Evolutionary conservation across 176 grass and related monocot genomes (phyloP).

Genomic region (Hordeum vulgare): MorexV3_pseudomolecules_assembly NC_058518.1:477345169-477345668

Average conservation of each 20-base stretch:
- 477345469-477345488: slow-evolving; percentile 24
- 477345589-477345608: slow-evolving; percentile 37
- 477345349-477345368: slow-evolving; percentile 41
- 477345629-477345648: slow-evolving; percentile 18
- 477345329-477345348: slow-evolving; percentile 31
- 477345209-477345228: slow-evolving; percentile 14
- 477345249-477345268: slow-evolving; percentile 23
- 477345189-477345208: slow-evolving; percentile 28
- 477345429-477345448: slow-evolving; percentile 34
- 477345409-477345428: slow-evolving; percentile 78
- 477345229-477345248: slow-evolving; percentile 16
- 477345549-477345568: slow-evolving; percentile 36
- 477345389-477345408: slow-evolving; percentile 82
- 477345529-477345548: slow-evolving; percentile 17
- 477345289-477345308: slow-evolving; percentile 50
- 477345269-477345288: slow-evolving; percentile 40
- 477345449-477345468: slow-evolving; percentile 31
- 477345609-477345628: slow-evolving; percentile 34
- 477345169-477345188: slow-evolving; percentile 5
- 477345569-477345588: slow-evolving; percentile 25
- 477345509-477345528: slow-evolving; percentile 20
- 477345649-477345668: slow-evolving; percentile 41
- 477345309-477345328: slow-evolving; percentile 52
- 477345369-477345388: slow-evolving; percentile 35
- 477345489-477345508: slow-evolving; percentile 24